Evolutionary conservation across 495 filamentous ascomycete species (phyloP), one percentile per base, ranked within the genome.

Genomic region (Echria macrotheca): DNA sequence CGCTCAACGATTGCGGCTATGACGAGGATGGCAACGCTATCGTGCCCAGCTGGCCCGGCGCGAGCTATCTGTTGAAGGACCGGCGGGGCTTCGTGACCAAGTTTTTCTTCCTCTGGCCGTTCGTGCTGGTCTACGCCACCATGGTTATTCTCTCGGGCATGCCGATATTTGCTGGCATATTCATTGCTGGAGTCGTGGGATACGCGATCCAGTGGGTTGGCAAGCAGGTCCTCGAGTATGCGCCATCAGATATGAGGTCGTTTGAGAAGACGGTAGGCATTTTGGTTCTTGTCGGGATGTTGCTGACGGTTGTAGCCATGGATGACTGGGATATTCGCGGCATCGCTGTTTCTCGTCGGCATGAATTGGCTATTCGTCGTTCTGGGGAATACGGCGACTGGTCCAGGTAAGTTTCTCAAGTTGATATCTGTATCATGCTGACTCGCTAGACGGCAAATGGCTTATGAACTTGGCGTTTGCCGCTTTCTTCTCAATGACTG

Each of bases 61-160:
- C 74, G 19, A 70, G 64, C 24, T 78, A 72, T 49, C 60, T 80
- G 14, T 58, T 94, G 48, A 84, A 86, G 64, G 85, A 90, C 69
- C 85, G 85, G 61, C 76, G 76, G 51, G 69, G 63, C 1, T 82
- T 91, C 50, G 79, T 91, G 67, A 85, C 76, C 51, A 89, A 86
- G 63, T 91, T 94, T 65, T 87, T 95, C 72, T 96, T 96, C 63
- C 67, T 94, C 18, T 90, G 85, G 81, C 93, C 93, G 0, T 88
- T 90, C 47, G 50, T 88, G 17, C 76, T 91, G 25, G 65, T 96
- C 5, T 82, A 85, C 58, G 61, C 78, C 25, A 77, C 80, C 43
- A 53, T 94, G 11, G 80, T 79, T 70, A 80, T 94, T 52, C 61
- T 95, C 14, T 85, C 85, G 55, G 71, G 82, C 51, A 74, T 91